Evolutionary conservation across 768 basidiomycete genomes (phyloP).

Genomic region (Trametes coccinea): DNA sequence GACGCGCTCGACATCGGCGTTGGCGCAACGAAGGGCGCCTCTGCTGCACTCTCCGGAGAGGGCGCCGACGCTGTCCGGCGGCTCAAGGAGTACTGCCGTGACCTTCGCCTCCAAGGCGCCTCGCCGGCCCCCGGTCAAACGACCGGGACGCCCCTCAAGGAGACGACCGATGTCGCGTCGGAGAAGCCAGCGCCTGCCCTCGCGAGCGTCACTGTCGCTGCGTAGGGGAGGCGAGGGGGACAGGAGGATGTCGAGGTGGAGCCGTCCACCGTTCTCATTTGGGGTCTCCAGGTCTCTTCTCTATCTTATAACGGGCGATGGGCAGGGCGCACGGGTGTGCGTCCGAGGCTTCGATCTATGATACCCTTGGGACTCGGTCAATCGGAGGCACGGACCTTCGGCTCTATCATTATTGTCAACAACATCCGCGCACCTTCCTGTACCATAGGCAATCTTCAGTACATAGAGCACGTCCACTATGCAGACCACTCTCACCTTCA

Average conservation of each 20-base stretch:
- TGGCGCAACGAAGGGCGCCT: slow-evolving; percentile 1
- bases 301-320: neutral
- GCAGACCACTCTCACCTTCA: slow-evolving; percentile 7
- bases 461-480: neutral
- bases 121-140: neutral
- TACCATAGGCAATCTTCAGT: slow-evolving; percentile 15
- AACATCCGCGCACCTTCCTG: slow-evolving; percentile 5
- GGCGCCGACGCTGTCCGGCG: slow-evolving; percentile 46
- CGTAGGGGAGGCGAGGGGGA: neutral
- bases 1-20: slow-evolving; percentile 31
- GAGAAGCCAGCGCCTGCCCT: slow-evolving; percentile 10
- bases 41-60: slow-evolving; percentile 34
- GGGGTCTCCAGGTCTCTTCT: slow-evolving; percentile 1
- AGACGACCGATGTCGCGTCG: slow-evolving; percentile 5
- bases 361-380: slow-evolving; percentile 16
- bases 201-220: neutral
- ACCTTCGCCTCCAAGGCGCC: slow-evolving; percentile 39
- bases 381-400: slow-evolving; percentile 8
- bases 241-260: neutral
- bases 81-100: slow-evolving; percentile 51
- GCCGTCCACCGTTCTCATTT: neutral
- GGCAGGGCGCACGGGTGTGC: slow-evolving; percentile 2
- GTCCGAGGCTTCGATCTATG: slow-evolving; percentile 2
- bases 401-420: slow-evolving; percentile 16
- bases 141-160: neutral